Base-by-base conservation (phyloP, 2,329 filamentous ascomycete species). In the Hirsutella minnesotensis region DNA sequence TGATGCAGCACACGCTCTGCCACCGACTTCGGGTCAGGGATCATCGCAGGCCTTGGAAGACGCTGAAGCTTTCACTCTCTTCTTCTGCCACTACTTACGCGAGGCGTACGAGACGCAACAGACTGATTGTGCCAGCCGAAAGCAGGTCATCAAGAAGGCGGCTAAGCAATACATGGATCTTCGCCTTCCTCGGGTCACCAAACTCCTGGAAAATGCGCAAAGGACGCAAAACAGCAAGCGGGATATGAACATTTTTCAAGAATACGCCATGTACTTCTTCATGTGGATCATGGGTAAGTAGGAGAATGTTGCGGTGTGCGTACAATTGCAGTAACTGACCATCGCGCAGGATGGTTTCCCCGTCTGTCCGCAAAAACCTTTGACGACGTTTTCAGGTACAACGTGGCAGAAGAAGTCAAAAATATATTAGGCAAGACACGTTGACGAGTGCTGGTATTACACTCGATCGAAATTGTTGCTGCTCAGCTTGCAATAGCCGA, bases 1-100 rank as follows among this genome's bases (percentile, higher is more conserved):
- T 12, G 51, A 53, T 16, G 51, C 51, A 8, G 51, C 51, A 9
- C 51, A 53, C 44, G 48, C 51, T 3, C 41, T 53, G 5, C 51
- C 51, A 0, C 34, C 51, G 5, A 51, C 46, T 2, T 51, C 49
- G 16, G 49, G 49, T 3, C 51, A 53, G 29, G 51, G 51, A 1
- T 39, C 46, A 3, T 51, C 49, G 1, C 51, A 53, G 20, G 50
- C 51, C 3, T 20, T 53, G 9, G 51, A 53, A 20, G 51, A 53
- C 19, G 46, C 42, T 7, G 51, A 51, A 31, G 43, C 48, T 3
- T 46, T 53, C 30, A 36, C 41, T 1, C 39, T 52, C 5, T 44
- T 53, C 13, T 39, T 53, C 4, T 22, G 41, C 8, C 48, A 53
- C 39, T 37, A 49, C 19, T 21, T 53, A 16, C 21, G 39, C 24